Evolutionary conservation across 176 grass and related monocot species (phyloP), one percentile per base, ranked within the genome.

Genomic region (Carex parvula): DNA sequence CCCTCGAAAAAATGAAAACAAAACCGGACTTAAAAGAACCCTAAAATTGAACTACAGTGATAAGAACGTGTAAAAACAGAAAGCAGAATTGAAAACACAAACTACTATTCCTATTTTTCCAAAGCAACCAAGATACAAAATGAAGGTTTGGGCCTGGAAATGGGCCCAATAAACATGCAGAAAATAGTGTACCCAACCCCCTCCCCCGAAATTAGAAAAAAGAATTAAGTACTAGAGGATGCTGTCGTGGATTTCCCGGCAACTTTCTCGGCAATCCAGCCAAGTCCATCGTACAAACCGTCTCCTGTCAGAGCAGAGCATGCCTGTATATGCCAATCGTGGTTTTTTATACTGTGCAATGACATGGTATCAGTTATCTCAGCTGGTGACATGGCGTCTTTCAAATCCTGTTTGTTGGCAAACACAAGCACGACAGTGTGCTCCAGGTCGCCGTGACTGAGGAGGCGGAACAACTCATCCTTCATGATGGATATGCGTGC

Each of bases 301-400:
- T 91, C 96, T 0, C 92, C 93, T 0, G 96, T 98, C 64, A 95
- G 84, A 1, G 96, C 96, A 42, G 89, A 91, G 0, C 92, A 95
- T 33, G 91, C 96, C 64, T 98, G 95, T 84, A 98, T 95, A 84
- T 98, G 95, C 95, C 95, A 98, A 61, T 98, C 91, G 1, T 93
- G 95, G 79, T 92, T 85, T 84, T 95, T 98, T 80, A 98, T 98
- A 88, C 91, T 95, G 86, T 98, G 95, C 24, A 98, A 85, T n/a
- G 92, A 94, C 52, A 98, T 87, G 32, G 95, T 91, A 18, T 98
- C 95, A 0, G 93, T 98, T 86, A 98, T 93, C 91, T 98, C 96
- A 1, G 94, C 93, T 0, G 96, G 92, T 1, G 82, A 76, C 95
- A 98, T 98, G 8, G 95, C 92, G 1, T 98, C 95, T 86, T 95